Conservation (phyloP, 805 yeast species). For the Cyberlindnera petersonii region DNA sequence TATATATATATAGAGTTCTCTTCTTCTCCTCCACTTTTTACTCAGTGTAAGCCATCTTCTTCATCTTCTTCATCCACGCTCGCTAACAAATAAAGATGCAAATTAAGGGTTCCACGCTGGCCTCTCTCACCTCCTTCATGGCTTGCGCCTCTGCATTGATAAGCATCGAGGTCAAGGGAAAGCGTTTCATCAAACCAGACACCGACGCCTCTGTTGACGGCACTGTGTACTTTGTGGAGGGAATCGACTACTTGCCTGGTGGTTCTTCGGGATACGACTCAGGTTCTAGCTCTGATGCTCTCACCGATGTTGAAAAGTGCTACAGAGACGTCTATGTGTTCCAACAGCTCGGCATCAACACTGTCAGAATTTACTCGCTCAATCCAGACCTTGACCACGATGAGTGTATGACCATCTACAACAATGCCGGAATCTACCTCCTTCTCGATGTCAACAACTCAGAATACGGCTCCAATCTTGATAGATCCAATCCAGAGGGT, state of each 20-base stretch:
- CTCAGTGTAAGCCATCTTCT: too few relatives aligned
- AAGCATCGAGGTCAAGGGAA: slow-evolving; percentile 53
- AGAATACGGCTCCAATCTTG: slow-evolving; percentile 56
- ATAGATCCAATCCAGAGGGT: slow-evolving; percentile 65
- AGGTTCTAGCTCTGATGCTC: slow-evolving; percentile 49
- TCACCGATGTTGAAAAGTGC: slow-evolving; percentile 66
- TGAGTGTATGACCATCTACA: slow-evolving; percentile 85
- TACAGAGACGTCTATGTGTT: slow-evolving; percentile 76
- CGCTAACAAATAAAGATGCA: neutral
- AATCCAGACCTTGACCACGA: slow-evolving; percentile 86
- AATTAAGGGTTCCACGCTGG: slow-evolving; percentile 3
- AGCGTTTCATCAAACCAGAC: slow-evolving; percentile 56
- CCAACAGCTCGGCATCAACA: slow-evolving; percentile 79
- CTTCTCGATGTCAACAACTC: slow-evolving; percentile 84
- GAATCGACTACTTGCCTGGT: slow-evolving; percentile 92
- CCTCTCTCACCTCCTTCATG: slow-evolving; percentile 4
- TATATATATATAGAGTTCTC: too few relatives aligned
- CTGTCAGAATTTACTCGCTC: slow-evolving; percentile 76
- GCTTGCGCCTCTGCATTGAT: slow-evolving; percentile 39
- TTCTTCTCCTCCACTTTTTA: too few relatives aligned
- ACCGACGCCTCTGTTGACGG: slow-evolving; percentile 41
- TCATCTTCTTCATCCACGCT: too few relatives aligned
- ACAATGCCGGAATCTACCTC: slow-evolving; percentile 88
- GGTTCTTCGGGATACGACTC: slow-evolving; percentile 62
- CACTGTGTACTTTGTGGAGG: slow-evolving; percentile 72